These are phyloP conservation scores for Graphilbum sp. DNA, from an alignment of 2,329 filamentous ascomycete genomes.

Conservation along the genomic window DNA sequence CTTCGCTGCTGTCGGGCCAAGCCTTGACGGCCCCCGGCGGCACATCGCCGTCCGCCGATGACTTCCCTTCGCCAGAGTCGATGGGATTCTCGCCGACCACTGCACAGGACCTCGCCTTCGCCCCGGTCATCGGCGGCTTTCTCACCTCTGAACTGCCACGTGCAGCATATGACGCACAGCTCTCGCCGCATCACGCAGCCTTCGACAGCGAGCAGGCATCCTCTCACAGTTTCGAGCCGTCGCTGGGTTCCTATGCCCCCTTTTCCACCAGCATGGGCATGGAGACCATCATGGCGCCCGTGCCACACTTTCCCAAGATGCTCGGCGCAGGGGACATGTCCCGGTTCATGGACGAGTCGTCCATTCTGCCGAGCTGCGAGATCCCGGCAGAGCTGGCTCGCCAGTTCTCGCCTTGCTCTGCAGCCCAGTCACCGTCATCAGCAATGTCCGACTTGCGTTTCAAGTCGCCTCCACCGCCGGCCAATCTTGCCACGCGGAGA, in stretches of 20 bases:
- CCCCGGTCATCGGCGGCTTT: slow-evolving; percentile 3
- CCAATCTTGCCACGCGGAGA: slow-evolving; percentile 37
- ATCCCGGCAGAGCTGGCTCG: slow-evolving; percentile 4
- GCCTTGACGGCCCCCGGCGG: slow-evolving; percentile 1
- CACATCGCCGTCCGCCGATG: slow-evolving; percentile 6
- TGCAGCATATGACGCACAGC: too few species aligned
- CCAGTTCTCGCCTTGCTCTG: slow-evolving; percentile 16
- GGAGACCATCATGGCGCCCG: slow-evolving; percentile 5
- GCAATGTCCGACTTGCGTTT: slow-evolving; percentile 20
- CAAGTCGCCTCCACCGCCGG: slow-evolving; percentile 30
- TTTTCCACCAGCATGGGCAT: slow-evolving; percentile 5
- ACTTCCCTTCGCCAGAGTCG: slow-evolving; percentile 11
- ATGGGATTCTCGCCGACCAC: slow-evolving; percentile 1
- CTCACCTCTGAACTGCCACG: slow-evolving; percentile 1
- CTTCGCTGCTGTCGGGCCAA: background rate
- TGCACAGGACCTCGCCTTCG: too few species aligned
- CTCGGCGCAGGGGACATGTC: slow-evolving; percentile 2
- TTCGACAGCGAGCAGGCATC: slow-evolving; percentile 1
- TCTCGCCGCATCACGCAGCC: background rate
- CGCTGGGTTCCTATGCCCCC: slow-evolving; percentile 2
- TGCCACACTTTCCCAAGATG: slow-evolving; percentile 8
- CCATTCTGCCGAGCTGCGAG: slow-evolving; percentile 3
- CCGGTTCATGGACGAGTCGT: slow-evolving; percentile 3
- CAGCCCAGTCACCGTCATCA: slow-evolving; percentile 14
- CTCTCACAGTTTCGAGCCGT: slow-evolving; percentile 2